Evolutionary conservation across 768 basidiomycete species (phyloP), one percentile per base, ranked within the genome.

Genomic region (Candolleomyces eurysporus): DNA sequence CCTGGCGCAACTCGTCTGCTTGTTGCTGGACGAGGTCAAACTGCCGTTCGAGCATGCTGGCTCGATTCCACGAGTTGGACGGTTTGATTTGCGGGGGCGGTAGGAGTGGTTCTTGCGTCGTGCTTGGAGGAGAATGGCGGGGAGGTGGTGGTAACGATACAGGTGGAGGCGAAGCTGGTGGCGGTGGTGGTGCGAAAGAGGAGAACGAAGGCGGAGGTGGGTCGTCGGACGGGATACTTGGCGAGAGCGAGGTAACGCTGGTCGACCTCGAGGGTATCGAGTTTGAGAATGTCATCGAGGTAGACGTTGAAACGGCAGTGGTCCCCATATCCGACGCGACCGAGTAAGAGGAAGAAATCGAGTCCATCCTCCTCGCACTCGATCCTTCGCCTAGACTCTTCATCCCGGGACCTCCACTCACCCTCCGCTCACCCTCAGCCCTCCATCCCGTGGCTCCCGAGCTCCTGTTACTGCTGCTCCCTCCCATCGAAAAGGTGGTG

Each of bases 31-130:
- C 58, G 17, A 51, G 14, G 16, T 59, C 19, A 22, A 59, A 21
- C n/a, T 52, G 58, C 1, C 40, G 13, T 31, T 59, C 49, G 58
- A 59, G 58, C 49, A 51, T 51, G 49, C 49, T 51, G 2, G 49
- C 49, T 6, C 49, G 5, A 9, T 22, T 26, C 49, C 49, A 51
- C 19, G n/a, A 30, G 32, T 43, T 36, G 8, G 17, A 19, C 1
- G 58, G 21, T 39, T 45, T 36, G 36, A 36, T 36, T 17, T 1
- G 5, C 6, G 43, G 19, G 4, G 57, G 43, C 0, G 57, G 57
- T 22, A 31, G 13, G 26, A 30, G 22, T 30, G 26, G 57, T 45
- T 48, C n/a, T 17, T n/a, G 31, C 26, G 49, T 21, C 22, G 49
- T 8, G 8, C 4, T 51, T 51, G 49, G n/a, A 8, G 45, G 49